These are phyloP conservation scores for Podaxis sp. DNA, from an alignment of 768 basidiomycete genomes.

Conservation along the genomic window DNA sequence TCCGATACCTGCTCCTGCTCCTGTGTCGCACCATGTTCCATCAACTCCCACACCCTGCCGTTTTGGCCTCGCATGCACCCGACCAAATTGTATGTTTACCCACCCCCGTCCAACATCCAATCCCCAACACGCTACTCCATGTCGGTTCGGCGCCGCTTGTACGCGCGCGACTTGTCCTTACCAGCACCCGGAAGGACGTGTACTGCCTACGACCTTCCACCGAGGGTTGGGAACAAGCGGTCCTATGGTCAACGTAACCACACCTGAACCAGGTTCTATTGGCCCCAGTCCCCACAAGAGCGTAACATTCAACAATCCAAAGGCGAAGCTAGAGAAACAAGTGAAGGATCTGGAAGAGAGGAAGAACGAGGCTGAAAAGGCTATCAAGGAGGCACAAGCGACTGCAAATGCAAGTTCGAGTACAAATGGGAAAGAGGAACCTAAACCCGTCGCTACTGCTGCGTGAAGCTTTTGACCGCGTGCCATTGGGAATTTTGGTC, in stretches of 20 bases:
- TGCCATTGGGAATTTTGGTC: background rate
- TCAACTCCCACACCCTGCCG: slow-evolving; percentile 50
- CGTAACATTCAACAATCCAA: slow-evolving; percentile 64
- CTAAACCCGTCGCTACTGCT: slow-evolving; percentile 48
- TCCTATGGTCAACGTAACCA: slow-evolving; percentile 59
- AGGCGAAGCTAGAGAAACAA: slow-evolving; percentile 27
- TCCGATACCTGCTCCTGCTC: slow-evolving; percentile 13
- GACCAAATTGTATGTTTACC: slow-evolving; percentile 64
- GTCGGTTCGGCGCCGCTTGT: slow-evolving; percentile 84
- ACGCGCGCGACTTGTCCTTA: slow-evolving; percentile 87
- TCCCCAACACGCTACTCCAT: slow-evolving; percentile 50
- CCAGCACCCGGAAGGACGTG: slow-evolving; percentile 87
- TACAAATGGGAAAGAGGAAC: slow-evolving; percentile 63
- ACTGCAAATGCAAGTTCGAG: slow-evolving; percentile 67
- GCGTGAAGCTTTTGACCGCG: slow-evolving; percentile 26
- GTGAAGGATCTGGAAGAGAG: slow-evolving; percentile 46
- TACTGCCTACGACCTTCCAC: slow-evolving; percentile 78
- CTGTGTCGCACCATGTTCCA: slow-evolving; percentile 30
- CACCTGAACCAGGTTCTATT: slow-evolving; percentile 68
- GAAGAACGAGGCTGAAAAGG: slow-evolving; percentile 66
- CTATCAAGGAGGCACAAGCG: slow-evolving; percentile 41
- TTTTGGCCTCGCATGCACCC: slow-evolving; percentile 71
- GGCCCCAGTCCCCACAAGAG: slow-evolving; percentile 67
- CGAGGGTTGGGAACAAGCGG: slow-evolving; percentile 65
- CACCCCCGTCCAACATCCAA: slow-evolving; percentile 52